These are phyloP conservation scores for Epicoccum nigrum DNA, from an alignment of 2,329 filamentous ascomycete genomes.

Conservation along the genomic window DNA sequence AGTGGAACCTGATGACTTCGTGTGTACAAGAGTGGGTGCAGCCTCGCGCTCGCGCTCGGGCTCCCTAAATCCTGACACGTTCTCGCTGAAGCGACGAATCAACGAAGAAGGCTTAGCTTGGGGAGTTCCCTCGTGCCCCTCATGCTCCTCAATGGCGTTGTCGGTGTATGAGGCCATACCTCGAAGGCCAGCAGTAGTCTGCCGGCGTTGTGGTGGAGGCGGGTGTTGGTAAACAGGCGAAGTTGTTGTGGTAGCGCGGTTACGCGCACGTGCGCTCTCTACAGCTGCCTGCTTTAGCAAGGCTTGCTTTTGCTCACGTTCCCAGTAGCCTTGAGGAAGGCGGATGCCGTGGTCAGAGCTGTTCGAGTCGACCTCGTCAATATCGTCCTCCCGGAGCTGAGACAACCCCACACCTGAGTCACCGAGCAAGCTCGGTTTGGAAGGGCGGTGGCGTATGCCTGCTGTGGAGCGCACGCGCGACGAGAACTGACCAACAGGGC, in stretches of 20 bases:
- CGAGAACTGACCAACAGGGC: constrained; percentile 55
- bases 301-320: constrained; percentile 40
- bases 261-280: constrained; percentile 44
- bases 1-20: too few relatives aligned
- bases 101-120: too few relatives aligned
- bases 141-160: constrained; percentile 70
- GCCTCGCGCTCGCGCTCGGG: too few relatives aligned
- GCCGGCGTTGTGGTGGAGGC: constrained; percentile 29
- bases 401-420: constrained; percentile 52
- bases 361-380: constrained; percentile 71
- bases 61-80: too few relatives aligned
- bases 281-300: constrained; percentile 47
- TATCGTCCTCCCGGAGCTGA: constrained; percentile 46
- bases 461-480: constrained; percentile 52
- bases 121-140: too few relatives aligned
- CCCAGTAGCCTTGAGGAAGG: constrained; percentile 42
- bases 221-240: constrained; percentile 35
- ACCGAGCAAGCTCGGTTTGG: constrained; percentile 76
- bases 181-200: constrained; percentile 57
- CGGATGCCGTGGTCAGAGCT: constrained; percentile 61
- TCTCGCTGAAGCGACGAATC: constrained; percentile 47
- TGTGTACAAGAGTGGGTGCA: too few relatives aligned
- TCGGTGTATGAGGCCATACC: constrained; percentile 66
- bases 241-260: constrained; percentile 36
- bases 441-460: constrained; percentile 75